phyloP scores from a whole-genome alignment of 2,329 filamentous ascomycete species.

The Epicoccum sorghinum region DNA sequence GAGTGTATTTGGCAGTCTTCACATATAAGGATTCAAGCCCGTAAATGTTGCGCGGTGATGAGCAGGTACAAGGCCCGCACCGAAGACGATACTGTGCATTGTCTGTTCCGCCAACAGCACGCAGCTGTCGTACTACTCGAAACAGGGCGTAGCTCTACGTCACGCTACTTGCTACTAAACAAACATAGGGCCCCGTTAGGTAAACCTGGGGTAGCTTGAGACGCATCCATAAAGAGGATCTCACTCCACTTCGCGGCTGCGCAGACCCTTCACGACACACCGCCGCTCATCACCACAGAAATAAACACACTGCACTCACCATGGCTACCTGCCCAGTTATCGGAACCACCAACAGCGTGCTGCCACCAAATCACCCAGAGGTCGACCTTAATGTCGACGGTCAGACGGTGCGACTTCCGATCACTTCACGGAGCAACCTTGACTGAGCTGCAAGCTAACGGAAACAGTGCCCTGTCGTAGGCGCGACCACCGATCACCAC shows the following conservation, averaged over 20 bases:
- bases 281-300: neutral
- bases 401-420: slow-evolving; percentile 29
- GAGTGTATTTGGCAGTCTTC: too few relatives aligned
- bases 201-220: slow-evolving; percentile 14
- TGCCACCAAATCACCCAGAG: slow-evolving; percentile 52
- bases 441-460: neutral
- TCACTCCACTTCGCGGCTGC: slow-evolving; percentile 4
- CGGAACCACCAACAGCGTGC: slow-evolving; percentile 52
- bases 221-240: slow-evolving; percentile 3
- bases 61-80: too few relatives aligned
- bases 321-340: slow-evolving; percentile 46
- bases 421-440: too few relatives aligned
- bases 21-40: too few relatives aligned
- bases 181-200: slow-evolving; percentile 1
- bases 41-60: too few relatives aligned
- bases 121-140: too few relatives aligned
- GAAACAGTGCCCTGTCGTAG: slow-evolving; percentile 51
- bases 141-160: slow-evolving; percentile 3
- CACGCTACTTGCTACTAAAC: slow-evolving; percentile 11
- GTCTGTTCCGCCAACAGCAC: too few relatives aligned
- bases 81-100: too few relatives aligned
- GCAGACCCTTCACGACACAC: slow-evolving; percentile 6
- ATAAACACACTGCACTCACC: neutral
- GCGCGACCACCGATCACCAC: slow-evolving; percentile 54
- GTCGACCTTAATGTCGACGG: slow-evolving; percentile 49